Evolutionary conservation across 805 yeast species (phyloP), one percentile per base, ranked within the genome.

Genomic region (Ascoidea rubescens): DNA sequence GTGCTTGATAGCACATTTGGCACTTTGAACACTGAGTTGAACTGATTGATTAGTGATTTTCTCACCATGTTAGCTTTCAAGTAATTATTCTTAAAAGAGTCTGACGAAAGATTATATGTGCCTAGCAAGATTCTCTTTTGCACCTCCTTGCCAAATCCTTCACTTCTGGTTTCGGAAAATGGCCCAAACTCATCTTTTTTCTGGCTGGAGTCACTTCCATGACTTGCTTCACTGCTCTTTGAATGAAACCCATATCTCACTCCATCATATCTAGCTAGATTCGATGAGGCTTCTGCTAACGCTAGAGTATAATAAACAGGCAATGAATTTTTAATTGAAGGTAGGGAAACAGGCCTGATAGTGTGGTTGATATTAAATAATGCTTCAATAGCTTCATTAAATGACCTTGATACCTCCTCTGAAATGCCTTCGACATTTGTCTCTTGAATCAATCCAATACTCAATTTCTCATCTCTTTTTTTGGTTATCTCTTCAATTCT

Each of bases 281-380:
- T 93, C 0, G 98, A 91, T 0, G 95, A 82, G 0, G 97, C 98
- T 62, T 93, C 99, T 0, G 96, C 85, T 0, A 96, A 85, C 1
- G 93, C 90, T 44, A 95, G 59, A 0, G 96, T 85, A 63, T 86
- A 91, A 65, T 93, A 93, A 0, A 88, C 78, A 31, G 95, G 89
- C 16, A 93, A 67, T 31, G 90, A 74, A 51, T 73, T 67, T 53
- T 74, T 75, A 7, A 89, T 67, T 0, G 84, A 69, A 5, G 96
- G 95, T 0, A 91, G 63, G 0, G 93, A 80, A 1, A 93, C 79
- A 0, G 81, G 73, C 16, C 71, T 69, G 1, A 93, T 65, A 7
- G 72, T 74, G 56, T 79, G 73, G 45, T 68, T 74, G 14, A 87
- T 52, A 0, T 67, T 62, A 42, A 69, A 63, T 4, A 93, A 64